These are phyloP conservation scores for Hansenula sp. DNA, from an alignment of 1,139 yeast genomes.

Conservation along the genomic window DNA sequence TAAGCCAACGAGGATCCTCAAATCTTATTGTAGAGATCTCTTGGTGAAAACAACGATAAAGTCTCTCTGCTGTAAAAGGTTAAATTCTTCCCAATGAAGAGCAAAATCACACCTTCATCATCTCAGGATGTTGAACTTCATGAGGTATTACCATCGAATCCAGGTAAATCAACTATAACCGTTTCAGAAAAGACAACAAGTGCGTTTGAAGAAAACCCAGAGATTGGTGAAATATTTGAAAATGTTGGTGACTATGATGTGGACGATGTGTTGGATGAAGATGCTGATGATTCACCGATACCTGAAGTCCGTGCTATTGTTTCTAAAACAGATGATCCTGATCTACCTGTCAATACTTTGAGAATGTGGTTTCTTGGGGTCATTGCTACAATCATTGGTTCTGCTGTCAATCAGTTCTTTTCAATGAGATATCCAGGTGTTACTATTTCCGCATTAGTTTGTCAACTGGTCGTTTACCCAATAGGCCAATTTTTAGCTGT, in stretches of 20 bases:
- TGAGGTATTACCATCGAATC: too few relatives aligned
- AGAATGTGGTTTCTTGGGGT: conserved; percentile 56
- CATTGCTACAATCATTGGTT: conserved; percentile 54
- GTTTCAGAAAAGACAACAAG: background rate
- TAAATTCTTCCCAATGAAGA: too few relatives aligned
- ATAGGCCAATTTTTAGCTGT: conserved; percentile 46
- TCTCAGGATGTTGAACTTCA: too few relatives aligned
- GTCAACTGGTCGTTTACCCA: conserved; percentile 62
- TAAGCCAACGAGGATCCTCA: too few relatives aligned
- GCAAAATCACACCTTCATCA: too few relatives aligned
- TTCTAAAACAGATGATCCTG: conserved; percentile 54
- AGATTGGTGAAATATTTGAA: conserved; percentile 43
- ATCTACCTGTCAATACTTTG: conserved; percentile 54
- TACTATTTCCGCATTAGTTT: conserved; percentile 48
- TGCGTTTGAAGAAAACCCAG: conserved; percentile 47
- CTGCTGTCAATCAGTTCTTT: conserved; percentile 58
- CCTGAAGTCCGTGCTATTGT: conserved; percentile 72
- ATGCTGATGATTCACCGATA: conserved; percentile 44
- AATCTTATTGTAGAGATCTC: too few relatives aligned
- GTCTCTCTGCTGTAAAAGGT: too few relatives aligned
- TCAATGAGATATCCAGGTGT: conserved; percentile 57
- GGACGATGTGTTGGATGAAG: too few relatives aligned
- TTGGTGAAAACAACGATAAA: too few relatives aligned
- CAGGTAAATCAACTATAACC: too few relatives aligned
- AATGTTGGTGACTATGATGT: conserved; percentile 41